Conservation (phyloP, 2,329 filamentous ascomycete genomes). For the Fusarium tupiense region DNA sequence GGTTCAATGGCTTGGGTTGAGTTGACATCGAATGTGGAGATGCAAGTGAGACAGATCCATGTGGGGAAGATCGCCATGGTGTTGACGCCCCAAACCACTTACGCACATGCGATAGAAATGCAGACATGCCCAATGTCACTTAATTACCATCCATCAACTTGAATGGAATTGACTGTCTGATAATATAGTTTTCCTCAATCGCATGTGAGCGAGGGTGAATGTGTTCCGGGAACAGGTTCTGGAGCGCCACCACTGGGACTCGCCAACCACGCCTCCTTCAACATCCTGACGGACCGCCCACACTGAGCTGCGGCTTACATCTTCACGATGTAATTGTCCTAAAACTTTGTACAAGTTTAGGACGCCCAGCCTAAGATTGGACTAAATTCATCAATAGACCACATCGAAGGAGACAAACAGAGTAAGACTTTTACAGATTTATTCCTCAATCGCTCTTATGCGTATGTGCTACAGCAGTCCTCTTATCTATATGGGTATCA, state of each 20-base stretch:
- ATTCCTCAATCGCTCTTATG: neutral
- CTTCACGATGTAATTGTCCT: too few relatives aligned
- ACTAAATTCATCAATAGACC: too few relatives aligned
- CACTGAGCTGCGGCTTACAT: too few relatives aligned
- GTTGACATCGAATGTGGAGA: neutral
- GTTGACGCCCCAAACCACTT: neutral
- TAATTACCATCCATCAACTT: neutral
- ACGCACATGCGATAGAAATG: neutral
- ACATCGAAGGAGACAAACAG: too few relatives aligned
- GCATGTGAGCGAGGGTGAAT: too few relatives aligned
- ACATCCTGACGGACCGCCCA: too few relatives aligned
- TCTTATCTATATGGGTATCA: slow-evolving; percentile 33
- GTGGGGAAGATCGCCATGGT: neutral
- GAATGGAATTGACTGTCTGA: too few relatives aligned
- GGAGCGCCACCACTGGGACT: too few relatives aligned
- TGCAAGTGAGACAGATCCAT: neutral
- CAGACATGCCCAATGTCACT: neutral
- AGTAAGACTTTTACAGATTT: neutral
- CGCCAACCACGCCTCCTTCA: neutral
- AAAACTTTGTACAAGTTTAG: too few relatives aligned
- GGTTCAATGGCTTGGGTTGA: neutral
- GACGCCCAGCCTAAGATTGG: too few relatives aligned
- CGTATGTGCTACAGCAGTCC: neutral
- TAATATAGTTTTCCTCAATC: too few relatives aligned
- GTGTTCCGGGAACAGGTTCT: too few relatives aligned